Conservation (phyloP, 495 filamentous ascomycete species). For the Extremus antarcticus region DNA sequence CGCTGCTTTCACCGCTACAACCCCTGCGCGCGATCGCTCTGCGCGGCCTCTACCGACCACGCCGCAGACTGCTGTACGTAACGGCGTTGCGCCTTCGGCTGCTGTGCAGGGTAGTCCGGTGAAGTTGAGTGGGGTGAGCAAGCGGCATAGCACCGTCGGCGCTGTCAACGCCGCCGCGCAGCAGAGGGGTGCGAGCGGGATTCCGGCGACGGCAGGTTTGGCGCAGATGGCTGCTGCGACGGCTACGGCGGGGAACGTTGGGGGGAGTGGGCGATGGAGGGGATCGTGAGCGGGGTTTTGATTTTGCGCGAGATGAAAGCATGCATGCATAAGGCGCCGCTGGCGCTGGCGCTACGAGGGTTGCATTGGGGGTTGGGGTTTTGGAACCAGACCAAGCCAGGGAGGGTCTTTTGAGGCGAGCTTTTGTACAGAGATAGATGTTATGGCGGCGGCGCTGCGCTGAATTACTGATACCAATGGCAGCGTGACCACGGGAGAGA, state of each 20-base stretch:
- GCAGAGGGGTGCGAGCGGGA: background rate
- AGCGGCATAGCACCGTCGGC: background rate
- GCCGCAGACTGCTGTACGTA: constrained; percentile 13
- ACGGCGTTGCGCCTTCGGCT: background rate
- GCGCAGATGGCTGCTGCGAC: constrained; percentile 20
- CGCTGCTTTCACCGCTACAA: constrained; percentile 2
- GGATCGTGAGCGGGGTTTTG: too few relatives aligned
- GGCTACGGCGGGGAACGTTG: constrained; percentile 11
- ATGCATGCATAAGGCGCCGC: too few relatives aligned
- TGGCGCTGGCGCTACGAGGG: background rate
- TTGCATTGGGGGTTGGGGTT: background rate
- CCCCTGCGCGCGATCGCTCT: constrained; percentile 4
- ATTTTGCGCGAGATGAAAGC: too few relatives aligned
- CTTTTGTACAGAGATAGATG: too few relatives aligned
- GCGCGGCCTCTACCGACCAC: constrained; percentile 24
- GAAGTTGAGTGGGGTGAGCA: background rate
- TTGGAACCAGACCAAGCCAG: background rate
- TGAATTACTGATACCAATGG: too few relatives aligned
- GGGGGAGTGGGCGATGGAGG: background rate
- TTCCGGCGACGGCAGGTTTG: background rate
- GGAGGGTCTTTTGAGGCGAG: too few relatives aligned
- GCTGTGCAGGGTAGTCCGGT: constrained; percentile 6
- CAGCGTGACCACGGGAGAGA: too few relatives aligned
- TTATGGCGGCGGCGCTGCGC: too few relatives aligned
- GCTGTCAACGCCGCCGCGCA: too few relatives aligned